Base-by-base conservation (phyloP, 805 yeast genomes). In the Candida chauliodis region DNA sequence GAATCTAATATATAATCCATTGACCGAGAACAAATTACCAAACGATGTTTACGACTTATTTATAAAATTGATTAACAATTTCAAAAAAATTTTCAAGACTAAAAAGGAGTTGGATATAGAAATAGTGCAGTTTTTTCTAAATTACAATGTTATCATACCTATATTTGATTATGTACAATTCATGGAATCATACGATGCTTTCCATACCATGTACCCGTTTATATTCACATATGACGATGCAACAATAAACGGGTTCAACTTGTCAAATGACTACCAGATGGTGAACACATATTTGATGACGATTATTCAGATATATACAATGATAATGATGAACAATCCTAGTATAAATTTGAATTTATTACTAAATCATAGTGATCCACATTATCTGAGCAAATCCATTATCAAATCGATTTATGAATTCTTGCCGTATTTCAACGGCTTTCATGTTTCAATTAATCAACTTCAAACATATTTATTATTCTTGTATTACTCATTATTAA, bases 91-190 rank as follows among this genome's bases (percentile, higher is more conserved):
- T 2, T 67, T 68, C 47, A 54, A 47, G 37, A 53, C 54, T 38
- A 63, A 62, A 44, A 56, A 56, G 37, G 63, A 69, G 49, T 50
- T 69, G 38, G 82, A 76, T 48, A 66, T 64, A 42, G 67, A 73
- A 38, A 64, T 76, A 16, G 58, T 62, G 48, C 66, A 73, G 28
- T 76, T 63, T 50, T 76, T 76, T 48, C 59, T 74, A 42, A 71
- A 74, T 51, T 73, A 72, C 51, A 76, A 76, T 55, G 67, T 71
- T 16, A 65, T 76, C 42, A 66, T 76, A 18, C 81, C 81, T 3
- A 70, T 76, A 7, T 66, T 76, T 44, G 81, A 76, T 47, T 75
- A 72, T 46, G 73, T 69, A 33, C 56, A 64, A 25, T 76, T 76
- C 45, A 76, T 75, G 69, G 70, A 69, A 47, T 68, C 70, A 36